phyloP scores from a whole-genome alignment of 495 filamentous ascomycete species.

The Neurospora sp. region DNA sequence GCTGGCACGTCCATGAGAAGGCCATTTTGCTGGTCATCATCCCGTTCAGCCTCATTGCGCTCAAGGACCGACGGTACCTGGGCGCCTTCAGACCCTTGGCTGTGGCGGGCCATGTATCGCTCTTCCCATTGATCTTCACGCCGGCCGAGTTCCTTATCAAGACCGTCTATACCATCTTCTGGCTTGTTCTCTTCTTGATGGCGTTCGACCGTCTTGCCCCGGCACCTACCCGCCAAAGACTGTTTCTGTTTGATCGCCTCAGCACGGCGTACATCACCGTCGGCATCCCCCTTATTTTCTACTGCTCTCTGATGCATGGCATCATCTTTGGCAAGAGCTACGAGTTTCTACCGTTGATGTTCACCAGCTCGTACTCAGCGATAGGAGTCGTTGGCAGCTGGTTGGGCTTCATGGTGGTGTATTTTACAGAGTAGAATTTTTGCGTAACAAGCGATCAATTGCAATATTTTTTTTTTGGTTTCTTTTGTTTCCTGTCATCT shows the following conservation, averaged over 20 bases:
- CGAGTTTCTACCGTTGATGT: slow-evolving; percentile 93
- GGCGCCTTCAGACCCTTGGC: slow-evolving; percentile 86
- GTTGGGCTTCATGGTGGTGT: slow-evolving; percentile 91
- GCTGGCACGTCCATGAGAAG: slow-evolving; percentile 98
- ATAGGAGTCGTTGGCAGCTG: slow-evolving; percentile 94
- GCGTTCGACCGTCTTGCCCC: slow-evolving; percentile 83
- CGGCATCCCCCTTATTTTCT: slow-evolving; percentile 79
- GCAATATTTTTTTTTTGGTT: not conserved
- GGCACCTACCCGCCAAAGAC: slow-evolving; percentile 57
- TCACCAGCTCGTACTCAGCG: slow-evolving; percentile 90
- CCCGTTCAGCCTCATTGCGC: slow-evolving; percentile 87
- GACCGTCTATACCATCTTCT: slow-evolving; percentile 84
- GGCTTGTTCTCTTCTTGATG: slow-evolving; percentile 77
- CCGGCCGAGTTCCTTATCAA: slow-evolving; percentile 87
- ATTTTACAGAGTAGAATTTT: slow-evolving; percentile 55
- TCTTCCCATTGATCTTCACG: slow-evolving; percentile 91
- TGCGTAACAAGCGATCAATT: slow-evolving; percentile 3
- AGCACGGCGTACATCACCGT: slow-evolving; percentile 79
- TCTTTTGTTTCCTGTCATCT: not conserved
- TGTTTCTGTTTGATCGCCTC: slow-evolving; percentile 85
- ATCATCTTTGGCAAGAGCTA: slow-evolving; percentile 72
- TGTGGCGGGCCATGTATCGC: slow-evolving; percentile 86
- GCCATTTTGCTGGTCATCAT: slow-evolving; percentile 90
- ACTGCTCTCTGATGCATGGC: slow-evolving; percentile 76
- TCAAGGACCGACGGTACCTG: slow-evolving; percentile 84